A percentile compares a stretch with the other conserved stretches of the same genome.
Conservation (phyloP, 108 stramenopile species). For the Mayamaea pseudoterrestris region DNA sequence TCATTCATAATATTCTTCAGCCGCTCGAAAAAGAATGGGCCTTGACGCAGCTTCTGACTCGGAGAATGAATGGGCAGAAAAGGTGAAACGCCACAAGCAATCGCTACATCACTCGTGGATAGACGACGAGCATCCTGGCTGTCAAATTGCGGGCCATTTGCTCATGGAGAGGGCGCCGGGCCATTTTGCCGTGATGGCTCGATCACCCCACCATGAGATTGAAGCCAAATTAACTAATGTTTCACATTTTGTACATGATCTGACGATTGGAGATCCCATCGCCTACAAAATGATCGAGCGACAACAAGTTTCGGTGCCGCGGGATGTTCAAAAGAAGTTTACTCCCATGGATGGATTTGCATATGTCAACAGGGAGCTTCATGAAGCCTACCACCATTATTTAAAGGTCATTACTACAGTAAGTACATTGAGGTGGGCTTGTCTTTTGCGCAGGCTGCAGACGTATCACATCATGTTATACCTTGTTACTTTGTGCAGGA, state of each 20-base stretch:
- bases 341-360: conserved; percentile 71
- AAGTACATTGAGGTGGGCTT: too few species aligned
- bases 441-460: too few species aligned
- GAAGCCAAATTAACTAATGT: conserved; percentile 80
- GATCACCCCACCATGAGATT: conserved; percentile 72
- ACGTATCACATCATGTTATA: conserved; percentile 86
- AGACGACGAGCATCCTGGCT: conserved; percentile 73
- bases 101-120: conserved; percentile 16
- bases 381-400: conserved; percentile 93
- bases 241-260: conserved; percentile 76
- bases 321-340: conserved; percentile 16
- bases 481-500: too few species aligned
- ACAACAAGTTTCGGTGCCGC: conserved; percentile 3
- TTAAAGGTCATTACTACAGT: conserved; percentile 68
- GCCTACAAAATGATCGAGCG: conserved; percentile 1
- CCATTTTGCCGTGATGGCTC: conserved; percentile 87
- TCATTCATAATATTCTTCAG: conserved; percentile 1
- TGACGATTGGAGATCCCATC: conserved; percentile 60
- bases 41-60: conserved; percentile 24
- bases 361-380: conserved; percentile 56
- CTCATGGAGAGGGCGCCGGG: conserved; percentile 87
- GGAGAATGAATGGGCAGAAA: conserved; percentile 40
- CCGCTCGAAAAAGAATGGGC: conserved; percentile 13
- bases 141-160: conserved; percentile 53
- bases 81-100: conserved; percentile 18